phyloP scores from a whole-genome alignment of 441 rosid genomes.

The Theobroma grandiflorum region DNA sequence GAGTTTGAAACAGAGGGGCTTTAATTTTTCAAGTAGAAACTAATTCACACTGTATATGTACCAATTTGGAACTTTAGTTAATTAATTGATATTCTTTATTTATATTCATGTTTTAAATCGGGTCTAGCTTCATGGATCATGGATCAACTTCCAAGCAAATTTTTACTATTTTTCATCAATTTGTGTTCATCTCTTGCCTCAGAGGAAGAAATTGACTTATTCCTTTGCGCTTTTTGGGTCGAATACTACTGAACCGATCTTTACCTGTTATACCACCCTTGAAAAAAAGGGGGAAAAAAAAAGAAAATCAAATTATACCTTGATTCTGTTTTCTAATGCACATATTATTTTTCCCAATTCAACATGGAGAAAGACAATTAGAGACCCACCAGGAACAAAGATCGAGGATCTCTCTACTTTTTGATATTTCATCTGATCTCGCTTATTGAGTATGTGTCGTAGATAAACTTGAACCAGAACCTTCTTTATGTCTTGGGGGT shows the following conservation, averaged over 20 bases:
- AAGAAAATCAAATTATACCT: no score
- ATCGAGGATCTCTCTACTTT: not conserved
- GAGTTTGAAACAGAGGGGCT: not conserved
- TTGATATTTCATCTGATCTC: not conserved
- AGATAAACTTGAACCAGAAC: not conserved
- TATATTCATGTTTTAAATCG: not conserved
- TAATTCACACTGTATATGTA: not conserved
- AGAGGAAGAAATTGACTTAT: not conserved
- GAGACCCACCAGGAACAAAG: not conserved
- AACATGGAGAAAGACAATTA: not conserved
- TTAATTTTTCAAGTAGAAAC: no score
- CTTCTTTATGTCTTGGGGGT: not conserved
- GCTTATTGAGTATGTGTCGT: not conserved
- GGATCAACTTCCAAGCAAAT: not conserved
- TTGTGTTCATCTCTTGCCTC: not conserved
- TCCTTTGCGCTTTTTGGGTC: not conserved
- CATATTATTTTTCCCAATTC: not conserved
- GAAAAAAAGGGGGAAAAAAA: not conserved
- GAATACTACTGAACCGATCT: not conserved
- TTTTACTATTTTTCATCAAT: not conserved
- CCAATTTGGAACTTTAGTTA: not conserved
- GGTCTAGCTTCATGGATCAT: not conserved
- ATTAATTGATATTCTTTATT: slow-evolving; percentile 15
- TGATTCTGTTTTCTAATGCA: not conserved
- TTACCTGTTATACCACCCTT: not conserved